Percentiles rank a stretch among this genome's conserved stretches.
Conservation (phyloP, 257 asterid species). For the Verbascum thapsus region DNA sequence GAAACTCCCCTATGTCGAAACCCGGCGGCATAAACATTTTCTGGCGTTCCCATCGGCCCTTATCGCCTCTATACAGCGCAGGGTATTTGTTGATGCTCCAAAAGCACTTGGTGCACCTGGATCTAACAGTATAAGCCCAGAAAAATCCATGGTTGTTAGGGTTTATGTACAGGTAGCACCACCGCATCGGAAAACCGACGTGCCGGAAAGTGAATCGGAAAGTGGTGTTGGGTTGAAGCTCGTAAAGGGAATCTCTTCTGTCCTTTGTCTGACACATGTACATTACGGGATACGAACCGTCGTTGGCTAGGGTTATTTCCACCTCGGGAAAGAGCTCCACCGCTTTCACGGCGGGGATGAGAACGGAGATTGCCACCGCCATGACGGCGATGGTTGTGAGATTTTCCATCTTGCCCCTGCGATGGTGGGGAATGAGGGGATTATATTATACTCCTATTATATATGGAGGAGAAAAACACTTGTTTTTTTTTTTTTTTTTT, state of each 20-base stretch:
- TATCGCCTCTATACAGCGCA: slow-evolving; percentile 43
- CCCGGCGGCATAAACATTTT: slow-evolving; percentile 42
- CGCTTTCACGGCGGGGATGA: background rate
- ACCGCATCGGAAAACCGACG: slow-evolving; percentile 62
- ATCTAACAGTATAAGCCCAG: slow-evolving; percentile 58
- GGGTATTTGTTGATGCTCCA: slow-evolving; percentile 62
- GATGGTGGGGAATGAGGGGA: no score
- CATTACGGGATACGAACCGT: slow-evolving; percentile 35
- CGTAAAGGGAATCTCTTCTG: slow-evolving; percentile 31
- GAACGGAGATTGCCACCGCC: slow-evolving; percentile 4
- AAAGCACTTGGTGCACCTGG: slow-evolving; percentile 59
- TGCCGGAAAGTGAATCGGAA: slow-evolving; percentile 41
- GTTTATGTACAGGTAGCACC: slow-evolving; percentile 59
- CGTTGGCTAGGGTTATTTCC: slow-evolving; percentile 51
- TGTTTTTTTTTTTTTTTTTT: no score
- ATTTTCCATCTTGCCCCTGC: background rate
- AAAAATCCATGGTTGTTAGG: slow-evolving; percentile 45
- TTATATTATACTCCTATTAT: no score
- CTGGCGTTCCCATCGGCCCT: slow-evolving; percentile 58
- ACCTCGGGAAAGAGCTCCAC: slow-evolving; percentile 38
- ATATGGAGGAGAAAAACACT: no score
- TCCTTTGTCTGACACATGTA: slow-evolving; percentile 54
- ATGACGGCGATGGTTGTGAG: slow-evolving; percentile 3
- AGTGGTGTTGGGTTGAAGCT: slow-evolving; percentile 38
- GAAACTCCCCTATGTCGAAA: slow-evolving; percentile 10